Conservation (phyloP, 164 flowering plant species). For the Vitis labrusca region DNA sequence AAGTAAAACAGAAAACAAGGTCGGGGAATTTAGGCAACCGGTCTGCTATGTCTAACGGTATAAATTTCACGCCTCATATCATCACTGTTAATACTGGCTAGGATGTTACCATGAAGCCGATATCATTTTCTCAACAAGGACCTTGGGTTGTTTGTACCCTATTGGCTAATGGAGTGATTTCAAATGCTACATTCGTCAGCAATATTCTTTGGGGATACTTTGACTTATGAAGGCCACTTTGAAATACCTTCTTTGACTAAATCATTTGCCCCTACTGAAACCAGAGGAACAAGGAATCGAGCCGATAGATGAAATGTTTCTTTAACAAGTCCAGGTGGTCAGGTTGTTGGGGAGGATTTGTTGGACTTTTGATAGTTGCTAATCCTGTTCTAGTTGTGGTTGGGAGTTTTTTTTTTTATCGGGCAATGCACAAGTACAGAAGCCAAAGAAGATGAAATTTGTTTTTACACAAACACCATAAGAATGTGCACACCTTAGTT, state of each 20-base stretch:
- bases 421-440: conserved; percentile 18
- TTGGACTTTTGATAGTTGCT: conserved; percentile 47
- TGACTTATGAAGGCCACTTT: no score
- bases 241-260: no score
- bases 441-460: conserved; percentile 20
- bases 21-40: no score
- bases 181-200: conserved; percentile 54
- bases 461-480: conserved; percentile 3
- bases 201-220: conserved; percentile 19
- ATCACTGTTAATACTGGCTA: neutral
- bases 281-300: no score
- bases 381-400: conserved; percentile 45
- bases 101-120: conserved; percentile 50
- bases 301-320: conserved; percentile 35
- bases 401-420: conserved; percentile 26
- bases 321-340: conserved; percentile 47
- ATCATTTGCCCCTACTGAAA: no score
- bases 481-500: no score
- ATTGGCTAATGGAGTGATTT: conserved; percentile 46
- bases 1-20: no score
- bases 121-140: conserved; percentile 51
- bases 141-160: conserved; percentile 51
- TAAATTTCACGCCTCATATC: no score
- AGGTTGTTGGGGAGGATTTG: conserved; percentile 45
- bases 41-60: no score